Evolutionary conservation across 108 stramenopile genomes (phyloP), one percentile per base, ranked within the genome.

Genomic region (Nitzschia palea): DNA sequence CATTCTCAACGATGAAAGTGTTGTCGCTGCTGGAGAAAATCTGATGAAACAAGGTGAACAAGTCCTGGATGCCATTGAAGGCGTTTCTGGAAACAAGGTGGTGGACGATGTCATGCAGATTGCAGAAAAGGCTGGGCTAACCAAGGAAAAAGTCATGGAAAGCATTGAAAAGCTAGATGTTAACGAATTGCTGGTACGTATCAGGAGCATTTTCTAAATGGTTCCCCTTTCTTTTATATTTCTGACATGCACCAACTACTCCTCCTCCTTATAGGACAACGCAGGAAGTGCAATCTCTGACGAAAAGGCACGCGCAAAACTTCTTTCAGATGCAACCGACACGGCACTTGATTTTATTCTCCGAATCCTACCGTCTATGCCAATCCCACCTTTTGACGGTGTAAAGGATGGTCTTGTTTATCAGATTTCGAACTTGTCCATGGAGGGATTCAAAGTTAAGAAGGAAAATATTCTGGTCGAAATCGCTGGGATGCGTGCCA

Each of bases 401-500:
- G 94, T 88, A 15, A 77, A 82, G 48, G 94, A 95, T 73, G 94
- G 94, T 20, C 63, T 91, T 42, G 78, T 95, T 8, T 95, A 91
- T 64, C 76, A 88, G 47, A 70, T 95, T 31, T 88, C 86, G 0
- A 92, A 95, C 52, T 78, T 95, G 8, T 90, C 89, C 2, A 82
- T 95, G 86, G 83, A 91, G 64, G 94, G 90, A 6, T 95, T 95
- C 77, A 91, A 87, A 62, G 87, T 95, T 1, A 76, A 71, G 57
- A 93, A 95, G 59, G 91, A 95, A 67, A 86, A 90, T 50, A 92
- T 95, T 51, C 44, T 78, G 33, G 90, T 91, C 23, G 87, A 90
- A 73, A 77, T 95, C 66, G 94, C 94, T 8, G 94, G 94, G 3
- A 93, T 95, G 85, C 73, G 82, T 28, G 93, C 93, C 6, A 81